phyloP scores from a whole-genome alignment of 805 yeast genomes.

The Candida insectalens region DNA sequence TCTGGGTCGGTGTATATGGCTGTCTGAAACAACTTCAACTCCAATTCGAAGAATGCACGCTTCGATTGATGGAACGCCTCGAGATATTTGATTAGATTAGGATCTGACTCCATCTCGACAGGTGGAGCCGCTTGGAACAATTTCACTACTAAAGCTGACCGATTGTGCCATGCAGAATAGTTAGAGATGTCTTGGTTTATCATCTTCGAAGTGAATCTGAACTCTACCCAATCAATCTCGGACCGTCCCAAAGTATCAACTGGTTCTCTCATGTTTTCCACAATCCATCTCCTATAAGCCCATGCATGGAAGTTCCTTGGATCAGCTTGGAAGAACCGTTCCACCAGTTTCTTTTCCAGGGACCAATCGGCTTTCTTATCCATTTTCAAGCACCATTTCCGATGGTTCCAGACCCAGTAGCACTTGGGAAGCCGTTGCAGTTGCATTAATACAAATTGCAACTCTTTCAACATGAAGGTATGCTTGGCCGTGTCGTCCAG shows the following conservation, averaged over 20 bases:
- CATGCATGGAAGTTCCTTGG: constrained; percentile 91
- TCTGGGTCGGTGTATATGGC: constrained; percentile 92
- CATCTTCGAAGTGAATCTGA: constrained; percentile 66
- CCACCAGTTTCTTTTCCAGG: constrained; percentile 61
- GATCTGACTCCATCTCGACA: constrained; percentile 6
- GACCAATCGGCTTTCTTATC: constrained; percentile 49
- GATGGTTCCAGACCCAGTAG: constrained; percentile 95
- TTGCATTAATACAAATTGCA: constrained; percentile 47
- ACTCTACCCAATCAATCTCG: constrained; percentile 38
- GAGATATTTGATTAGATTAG: constrained; percentile 7
- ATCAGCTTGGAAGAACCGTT: constrained; percentile 59
- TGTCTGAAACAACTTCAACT: constrained; percentile 59
- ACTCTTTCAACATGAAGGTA: constrained; percentile 41
- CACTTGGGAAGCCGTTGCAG: constrained; percentile 72
- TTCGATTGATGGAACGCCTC: constrained; percentile 10
- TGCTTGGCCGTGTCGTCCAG: constrained; percentile 14
- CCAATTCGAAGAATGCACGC: constrained; percentile 34
- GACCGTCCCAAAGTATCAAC: constrained; percentile 5
- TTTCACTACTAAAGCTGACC: constrained; percentile 58
- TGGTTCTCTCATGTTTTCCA: constrained; percentile 23
- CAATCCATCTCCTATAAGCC: constrained; percentile 80
- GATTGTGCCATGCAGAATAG: constrained; percentile 93
- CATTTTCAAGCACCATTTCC: constrained; percentile 67
- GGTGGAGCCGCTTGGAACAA: constrained; percentile 26
- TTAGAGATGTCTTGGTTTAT: constrained; percentile 82